Conservation (phyloP, 495 filamentous ascomycete species). For the Echria macrotheca region DNA sequence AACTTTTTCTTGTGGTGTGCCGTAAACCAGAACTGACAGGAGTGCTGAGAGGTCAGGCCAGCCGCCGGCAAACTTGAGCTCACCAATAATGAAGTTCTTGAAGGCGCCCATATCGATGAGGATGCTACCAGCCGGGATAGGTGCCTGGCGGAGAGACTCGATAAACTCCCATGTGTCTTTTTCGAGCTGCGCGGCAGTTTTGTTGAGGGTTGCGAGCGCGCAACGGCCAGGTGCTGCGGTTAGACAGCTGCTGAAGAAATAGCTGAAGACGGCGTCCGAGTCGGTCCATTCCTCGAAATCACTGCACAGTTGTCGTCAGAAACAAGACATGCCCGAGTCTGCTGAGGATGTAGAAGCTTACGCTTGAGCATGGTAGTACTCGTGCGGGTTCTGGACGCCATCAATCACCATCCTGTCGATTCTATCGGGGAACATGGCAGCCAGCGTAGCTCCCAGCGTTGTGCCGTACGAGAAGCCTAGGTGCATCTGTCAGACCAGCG, state of each 20-base stretch:
- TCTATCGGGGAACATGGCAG: constrained; percentile 43
- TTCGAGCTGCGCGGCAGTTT: constrained; percentile 32
- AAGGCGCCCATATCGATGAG: constrained; percentile 24
- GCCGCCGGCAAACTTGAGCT: constrained; percentile 19
- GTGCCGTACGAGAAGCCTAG: constrained; percentile 41
- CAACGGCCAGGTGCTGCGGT: neutral
- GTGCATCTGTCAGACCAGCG: neutral
- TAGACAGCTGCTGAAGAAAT: constrained; percentile 27
- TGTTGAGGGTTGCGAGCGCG: constrained; percentile 17
- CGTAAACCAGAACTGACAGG: constrained; percentile 22
- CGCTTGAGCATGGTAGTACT: constrained; percentile 33
- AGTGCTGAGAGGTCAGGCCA: constrained; percentile 23
- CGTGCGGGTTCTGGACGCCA: constrained; percentile 35
- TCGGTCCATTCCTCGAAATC: constrained; percentile 27
- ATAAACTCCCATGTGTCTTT: constrained; percentile 25
- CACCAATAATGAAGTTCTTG: constrained; percentile 18
- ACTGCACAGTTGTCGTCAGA: constrained; percentile 3
- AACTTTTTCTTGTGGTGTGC: neutral
- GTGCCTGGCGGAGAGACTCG: constrained; percentile 24
- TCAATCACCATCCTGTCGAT: constrained; percentile 39
- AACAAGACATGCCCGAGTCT: too few relatives aligned
- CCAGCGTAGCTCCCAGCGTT: constrained; percentile 34
- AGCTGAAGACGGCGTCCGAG: constrained; percentile 28
- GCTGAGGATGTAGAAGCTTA: too few relatives aligned
- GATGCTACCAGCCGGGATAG: constrained; percentile 14